phyloP scores from a whole-genome alignment of 2,329 filamentous ascomycete species.

The Blastomyces silverae region DNA sequence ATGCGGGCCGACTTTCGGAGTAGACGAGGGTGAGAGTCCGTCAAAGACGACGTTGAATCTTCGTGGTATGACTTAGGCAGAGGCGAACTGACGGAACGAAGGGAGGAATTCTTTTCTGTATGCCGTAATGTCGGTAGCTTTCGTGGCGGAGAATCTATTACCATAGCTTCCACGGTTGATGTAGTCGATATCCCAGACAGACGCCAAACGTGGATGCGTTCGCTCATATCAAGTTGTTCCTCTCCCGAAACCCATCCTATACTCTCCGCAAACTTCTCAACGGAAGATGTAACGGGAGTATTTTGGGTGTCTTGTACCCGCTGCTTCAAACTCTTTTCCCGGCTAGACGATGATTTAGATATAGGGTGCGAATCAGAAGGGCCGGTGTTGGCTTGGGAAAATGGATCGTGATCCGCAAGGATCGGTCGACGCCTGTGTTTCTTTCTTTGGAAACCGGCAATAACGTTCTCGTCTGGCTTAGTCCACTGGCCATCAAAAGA shows the following conservation, averaged over 20 bases:
- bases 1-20: slow-evolving; percentile 48
- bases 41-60: slow-evolving; percentile 40
- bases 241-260: slow-evolving; percentile 46
- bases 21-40: slow-evolving; percentile 42
- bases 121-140: slow-evolving; percentile 46
- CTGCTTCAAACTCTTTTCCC: slow-evolving; percentile 31
- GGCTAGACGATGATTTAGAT: slow-evolving; percentile 16
- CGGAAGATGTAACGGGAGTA: slow-evolving; percentile 30
- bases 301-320: slow-evolving; percentile 29
- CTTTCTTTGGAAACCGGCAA: slow-evolving; percentile 8
- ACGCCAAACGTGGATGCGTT: slow-evolving; percentile 34
- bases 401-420: slow-evolving; percentile 1
- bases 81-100: slow-evolving; percentile 39
- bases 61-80: slow-evolving; percentile 40
- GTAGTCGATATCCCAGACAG: slow-evolving; percentile 47
- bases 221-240: slow-evolving; percentile 25
- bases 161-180: slow-evolving; percentile 52
- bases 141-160: slow-evolving; percentile 46
- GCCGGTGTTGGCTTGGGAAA: background rate
- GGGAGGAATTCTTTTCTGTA: slow-evolving; percentile 48
- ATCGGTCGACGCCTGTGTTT: slow-evolving; percentile 14
- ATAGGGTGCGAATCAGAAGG: background rate
- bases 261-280: slow-evolving; percentile 45
- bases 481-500: slow-evolving; percentile 57
- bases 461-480: slow-evolving; percentile 29